Evolutionary conservation across 2,329 filamentous ascomycete genomes (phyloP).

Genomic region (Calonectria henricotiae): DNA sequence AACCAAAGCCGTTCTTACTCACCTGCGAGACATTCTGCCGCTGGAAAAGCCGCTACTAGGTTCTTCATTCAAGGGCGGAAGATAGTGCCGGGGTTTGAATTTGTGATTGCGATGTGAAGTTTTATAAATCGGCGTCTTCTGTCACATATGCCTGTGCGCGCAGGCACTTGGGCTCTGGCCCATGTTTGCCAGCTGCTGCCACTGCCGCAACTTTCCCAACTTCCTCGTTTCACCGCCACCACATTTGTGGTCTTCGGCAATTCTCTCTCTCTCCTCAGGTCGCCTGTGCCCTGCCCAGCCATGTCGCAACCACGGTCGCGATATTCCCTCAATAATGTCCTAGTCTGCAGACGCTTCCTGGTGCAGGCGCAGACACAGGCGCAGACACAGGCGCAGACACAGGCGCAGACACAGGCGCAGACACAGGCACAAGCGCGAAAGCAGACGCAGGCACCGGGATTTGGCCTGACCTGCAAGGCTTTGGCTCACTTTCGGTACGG

Average conservation of each 20-base stretch:
- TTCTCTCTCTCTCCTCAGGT: background rate
- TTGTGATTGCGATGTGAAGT: too few species aligned
- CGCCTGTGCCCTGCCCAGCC: background rate
- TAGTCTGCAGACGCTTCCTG: background rate
- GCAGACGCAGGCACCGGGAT: background rate
- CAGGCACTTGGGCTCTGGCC: too few species aligned
- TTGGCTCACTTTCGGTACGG: constrained; percentile 2
- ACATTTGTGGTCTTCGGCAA: background rate
- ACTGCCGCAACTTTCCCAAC: background rate
- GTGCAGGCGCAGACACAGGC: background rate
- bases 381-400: background rate
- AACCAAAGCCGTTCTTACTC: too few species aligned
- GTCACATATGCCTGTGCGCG: too few species aligned
- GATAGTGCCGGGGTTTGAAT: too few species aligned
- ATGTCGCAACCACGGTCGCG: background rate
- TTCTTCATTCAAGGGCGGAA: too few species aligned
- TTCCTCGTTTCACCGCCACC: background rate
- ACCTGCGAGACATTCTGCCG: too few species aligned
- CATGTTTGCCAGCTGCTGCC: too few species aligned
- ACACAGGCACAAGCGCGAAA: background rate
- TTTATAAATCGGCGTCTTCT: too few species aligned
- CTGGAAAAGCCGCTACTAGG: too few species aligned
- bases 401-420: background rate
- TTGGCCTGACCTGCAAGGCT: background rate
- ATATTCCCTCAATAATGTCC: constrained; percentile 1